Evolutionary conservation across 176 grass and related monocot genomes (phyloP), one percentile per base, ranked within the genome.

Genomic region (Rhynchospora pubera): DNA sequence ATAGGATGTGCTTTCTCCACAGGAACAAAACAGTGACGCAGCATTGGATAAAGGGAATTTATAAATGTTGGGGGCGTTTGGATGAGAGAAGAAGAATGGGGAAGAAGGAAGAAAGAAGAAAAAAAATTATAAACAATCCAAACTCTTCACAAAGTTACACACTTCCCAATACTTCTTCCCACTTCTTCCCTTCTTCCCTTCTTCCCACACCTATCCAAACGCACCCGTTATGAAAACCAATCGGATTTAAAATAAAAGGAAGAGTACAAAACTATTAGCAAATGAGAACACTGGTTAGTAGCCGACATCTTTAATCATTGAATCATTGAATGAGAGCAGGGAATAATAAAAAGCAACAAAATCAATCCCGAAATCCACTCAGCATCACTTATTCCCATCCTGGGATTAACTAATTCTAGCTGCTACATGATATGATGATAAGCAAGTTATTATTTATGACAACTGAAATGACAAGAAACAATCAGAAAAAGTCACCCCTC

Each of bases 281-380:
- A 82, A 82, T 82, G 62, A 66, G 59, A 82, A 82, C 42, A 82
- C 39, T 32, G 12, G 21, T 67, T 32, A 82, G 79, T 82, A 82
- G 79, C 79, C 57, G 79, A 82, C 79, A 82, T 82, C 61, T 82
- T 82, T 82, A 67, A 82, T 82, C 79, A 82, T 82, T 82, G 79
- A 82, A 28, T 66, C 79, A 82, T 82, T 82, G 79, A 82, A 28
- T 66, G 15, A 51, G 42, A 66, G 66, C 7, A 82, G 46, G 15
- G 57, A 82, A 82, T 82, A 64, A 82, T 50, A 48, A 64, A 82
- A 82, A 80, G 78, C 78, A 46, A 59, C 43, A 59, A 64, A 82
- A 82, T 82, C 58, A 66, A 50, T 82, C 42, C 79, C 39, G 4
- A 66, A 82, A 50, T 82, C 79, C 61, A 82, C 79, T 82, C 45